Base-by-base conservation (phyloP, 768 basidiomycete genomes). In the Pseudohyphozyma bogoriensis region DNA sequence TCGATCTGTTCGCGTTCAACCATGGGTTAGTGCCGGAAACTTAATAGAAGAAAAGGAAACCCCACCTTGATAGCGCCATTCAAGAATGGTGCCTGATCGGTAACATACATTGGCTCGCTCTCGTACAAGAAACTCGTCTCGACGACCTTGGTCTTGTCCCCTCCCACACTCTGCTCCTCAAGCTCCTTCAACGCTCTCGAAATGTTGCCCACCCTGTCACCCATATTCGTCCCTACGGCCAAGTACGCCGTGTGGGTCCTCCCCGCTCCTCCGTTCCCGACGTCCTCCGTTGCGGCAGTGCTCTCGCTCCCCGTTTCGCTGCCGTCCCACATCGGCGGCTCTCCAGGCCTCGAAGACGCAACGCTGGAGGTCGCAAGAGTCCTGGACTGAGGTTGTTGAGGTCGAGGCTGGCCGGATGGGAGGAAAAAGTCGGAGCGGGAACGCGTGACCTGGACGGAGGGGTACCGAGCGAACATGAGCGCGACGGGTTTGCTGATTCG, bases 101-200 rank as follows among this genome's bases (percentile, higher is more conserved):
- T 81, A 45, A 93, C 85, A 72, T 99, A 97, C 95, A 99, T 97
- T 0, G 95, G 89, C 15, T 84, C 79, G 24, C 86, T 91, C 74
- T 96, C 86, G 71, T 96, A 97, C 76, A 96, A 71, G 74, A 90
- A 87, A 70, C 89, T 90, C 1, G 89, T 91, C 67, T 87, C 79
- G 26, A 83, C 73, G 32, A 93, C 77, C 20, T 69, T 70, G 3
- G 79, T 72, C 31, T 66, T 66, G 0, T 80, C 81, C 16, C 73
- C 62, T 16, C 55, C 65, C 53, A 55, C 28, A 22, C 60, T 40
- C 36, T 55, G n/a, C 13, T 73, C 69, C 69, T 89, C 86, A 7
- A 96, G 78, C 24, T 84, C 72, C 22, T 82, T 79, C 10, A 96
- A 76, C 0, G 92, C 89, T 37, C 77, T 74, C 68, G 86, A 84